Conservation (phyloP, 805 yeast genomes). For the Wickerhamomyces sydowiorum region DNA sequence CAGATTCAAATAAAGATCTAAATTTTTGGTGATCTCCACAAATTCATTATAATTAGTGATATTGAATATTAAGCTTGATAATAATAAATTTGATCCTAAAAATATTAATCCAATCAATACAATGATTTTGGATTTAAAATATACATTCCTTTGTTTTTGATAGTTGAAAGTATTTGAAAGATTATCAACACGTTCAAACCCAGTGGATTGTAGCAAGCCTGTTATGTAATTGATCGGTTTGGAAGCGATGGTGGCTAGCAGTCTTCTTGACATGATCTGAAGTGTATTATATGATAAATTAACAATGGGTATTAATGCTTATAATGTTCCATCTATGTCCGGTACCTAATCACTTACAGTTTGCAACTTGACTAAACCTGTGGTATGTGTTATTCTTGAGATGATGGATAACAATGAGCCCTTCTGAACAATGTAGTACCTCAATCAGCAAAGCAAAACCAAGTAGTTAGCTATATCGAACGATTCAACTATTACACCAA, state of each 20-base stretch:
- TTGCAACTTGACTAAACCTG: no score
- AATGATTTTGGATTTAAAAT: constrained; percentile 19
- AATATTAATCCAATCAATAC: constrained; percentile 16
- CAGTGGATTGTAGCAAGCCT: not conserved
- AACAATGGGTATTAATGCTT: no score
- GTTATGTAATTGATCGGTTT: not conserved
- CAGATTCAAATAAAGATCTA: constrained; percentile 14
- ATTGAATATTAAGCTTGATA: constrained; percentile 14
- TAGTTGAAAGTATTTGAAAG: not conserved
- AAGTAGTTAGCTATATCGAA: no score
- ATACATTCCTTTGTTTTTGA: constrained; percentile 8
- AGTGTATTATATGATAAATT: no score
- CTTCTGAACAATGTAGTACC: no score
- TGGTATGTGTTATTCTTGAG: no score
- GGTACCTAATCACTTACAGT: no score
- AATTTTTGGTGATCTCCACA: constrained; percentile 12
- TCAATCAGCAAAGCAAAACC: no score
- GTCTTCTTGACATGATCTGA: no score
- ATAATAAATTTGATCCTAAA: constrained; percentile 13
- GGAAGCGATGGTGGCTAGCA: not conserved
- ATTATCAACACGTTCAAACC: not conserved
- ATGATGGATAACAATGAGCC: no score
- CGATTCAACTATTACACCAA: no score
- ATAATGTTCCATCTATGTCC: no score
- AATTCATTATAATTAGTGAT: constrained; percentile 15